Evolutionary conservation across 2,329 filamentous ascomycete species (phyloP).

Genomic region (Aspergillus sp.): DNA sequence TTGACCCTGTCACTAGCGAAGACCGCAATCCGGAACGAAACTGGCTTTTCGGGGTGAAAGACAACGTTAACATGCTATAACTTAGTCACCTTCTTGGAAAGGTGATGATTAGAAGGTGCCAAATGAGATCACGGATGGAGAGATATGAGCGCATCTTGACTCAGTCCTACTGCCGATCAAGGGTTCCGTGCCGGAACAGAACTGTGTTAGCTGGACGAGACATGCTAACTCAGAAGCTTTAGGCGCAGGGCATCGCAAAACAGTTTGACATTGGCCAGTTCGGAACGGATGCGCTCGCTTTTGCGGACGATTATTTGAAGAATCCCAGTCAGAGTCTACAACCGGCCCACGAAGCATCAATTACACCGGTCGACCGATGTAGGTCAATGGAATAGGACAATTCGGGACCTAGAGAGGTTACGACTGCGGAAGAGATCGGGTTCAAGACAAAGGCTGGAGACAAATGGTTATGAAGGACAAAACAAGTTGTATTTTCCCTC

Average conservation of each 20-base stretch:
- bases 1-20: neutral
- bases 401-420: too few relatives aligned
- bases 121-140: neutral
- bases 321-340: neutral
- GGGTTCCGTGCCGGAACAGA: neutral
- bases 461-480: too few relatives aligned
- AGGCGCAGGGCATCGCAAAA: neutral
- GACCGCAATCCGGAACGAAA: conserved; percentile 4
- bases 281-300: conserved; percentile 1
- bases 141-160: neutral
- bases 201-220: conserved; percentile 8
- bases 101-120: conserved; percentile 11
- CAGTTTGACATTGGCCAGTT: conserved; percentile 3
- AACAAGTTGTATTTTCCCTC: too few relatives aligned
- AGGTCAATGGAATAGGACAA: neutral
- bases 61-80: conserved; percentile 1
- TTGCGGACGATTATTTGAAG: neutral
- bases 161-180: conserved; percentile 3
- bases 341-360: neutral
- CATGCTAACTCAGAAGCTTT: conserved; percentile 2
- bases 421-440: too few relatives aligned
- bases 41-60: conserved; percentile 7
- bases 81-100: conserved; percentile 5
- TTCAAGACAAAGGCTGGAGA: too few relatives aligned
- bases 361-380: neutral